Evolutionary conservation across 2,329 filamentous ascomycete genomes (phyloP), one percentile per base, ranked within the genome.

Genomic region (Passalora sequoiae): DNA sequence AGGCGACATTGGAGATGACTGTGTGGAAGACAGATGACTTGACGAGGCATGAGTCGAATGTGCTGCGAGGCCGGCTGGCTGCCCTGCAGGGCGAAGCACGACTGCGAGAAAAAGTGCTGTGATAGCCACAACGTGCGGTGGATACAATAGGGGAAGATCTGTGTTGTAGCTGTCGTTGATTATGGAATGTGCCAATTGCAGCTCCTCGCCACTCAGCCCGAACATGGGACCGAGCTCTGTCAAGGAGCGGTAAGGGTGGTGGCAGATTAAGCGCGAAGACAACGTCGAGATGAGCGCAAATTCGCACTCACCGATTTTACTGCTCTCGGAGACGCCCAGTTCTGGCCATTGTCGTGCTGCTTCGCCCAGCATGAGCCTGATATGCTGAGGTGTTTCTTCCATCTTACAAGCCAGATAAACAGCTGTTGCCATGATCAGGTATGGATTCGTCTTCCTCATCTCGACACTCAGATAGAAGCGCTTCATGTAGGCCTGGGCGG

Each of bases 321-420:
- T 81, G 6, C 86, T 84, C 64, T 95, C 89, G 45, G 82, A 78
- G 29, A 78, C 74, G 54, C 86, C 79, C 46, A 84, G 78, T 52
- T 89, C 86, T 58, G 86, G 83, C 87, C 88, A 95, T 47, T 94
- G 75, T 45, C 84, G 79, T 24, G 88, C 81, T 3, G 89, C 88
- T 65, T 98, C 92, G 35, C 81, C 83, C 8, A 92, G 83, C 46
- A 98, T 83, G 51, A 94, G 78, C 21, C 92, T 80, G 59, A 98
- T 97, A 65, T 98, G 92, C 65, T 97, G 91, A 2, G 92, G 92
- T 38, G 83, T 89, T 66, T 98, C 92, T 66, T 98, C 92, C 80
- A 94, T 95, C 69, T 98, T 98, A 71, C 89, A 95, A 15, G 92
- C 89, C 25, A 98, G 74, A 65, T 98, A 98, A 48, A 97, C 77